These are phyloP conservation scores for Backusella psychrophila DNA, from an alignment of 192 early-diverging fungal genomes.

Conservation along the genomic window DNA sequence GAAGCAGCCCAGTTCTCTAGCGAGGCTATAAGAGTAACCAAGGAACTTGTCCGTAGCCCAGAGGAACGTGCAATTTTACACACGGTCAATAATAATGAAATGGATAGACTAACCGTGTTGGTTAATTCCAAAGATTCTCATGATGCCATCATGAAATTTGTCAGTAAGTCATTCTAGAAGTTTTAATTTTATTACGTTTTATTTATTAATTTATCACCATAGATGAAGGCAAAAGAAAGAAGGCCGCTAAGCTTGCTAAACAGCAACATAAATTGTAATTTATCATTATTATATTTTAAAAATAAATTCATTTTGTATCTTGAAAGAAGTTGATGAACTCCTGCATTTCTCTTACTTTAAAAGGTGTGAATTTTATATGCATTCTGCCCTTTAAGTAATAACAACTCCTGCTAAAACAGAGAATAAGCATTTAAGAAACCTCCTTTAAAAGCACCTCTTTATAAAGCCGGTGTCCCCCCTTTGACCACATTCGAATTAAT, in stretches of 20 bases:
- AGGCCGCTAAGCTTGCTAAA: conserved; percentile 8
- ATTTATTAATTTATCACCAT: neutral
- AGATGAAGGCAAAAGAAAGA: conserved; percentile 7
- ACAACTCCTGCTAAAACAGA: neutral
- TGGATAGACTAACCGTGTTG: conserved; percentile 49
- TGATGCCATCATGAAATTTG: conserved; percentile 20
- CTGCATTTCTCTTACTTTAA: neutral
- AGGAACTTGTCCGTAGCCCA: conserved; percentile 48
- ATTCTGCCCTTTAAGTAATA: neutral
- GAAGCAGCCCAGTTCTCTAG: conserved; percentile 51
- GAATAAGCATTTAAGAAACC: neutral
- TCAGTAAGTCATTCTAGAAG: conserved; percentile 13
- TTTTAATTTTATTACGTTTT: neutral
- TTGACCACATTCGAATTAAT: neutral
- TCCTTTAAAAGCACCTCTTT: neutral
- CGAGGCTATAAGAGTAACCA: conserved; percentile 56
- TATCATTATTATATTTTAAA: conserved; percentile 2
- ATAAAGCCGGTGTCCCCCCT: neutral
- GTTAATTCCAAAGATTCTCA: conserved; percentile 16
- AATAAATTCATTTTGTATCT: neutral
- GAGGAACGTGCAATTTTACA: conserved; percentile 44
- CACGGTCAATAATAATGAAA: conserved; percentile 51
- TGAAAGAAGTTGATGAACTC: neutral
- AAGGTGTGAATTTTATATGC: neutral
- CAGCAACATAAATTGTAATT: conserved; percentile 1